phyloP scores from a whole-genome alignment of 2,329 filamentous ascomycete genomes.

The Beauveria scarabaeidicola region DNA sequence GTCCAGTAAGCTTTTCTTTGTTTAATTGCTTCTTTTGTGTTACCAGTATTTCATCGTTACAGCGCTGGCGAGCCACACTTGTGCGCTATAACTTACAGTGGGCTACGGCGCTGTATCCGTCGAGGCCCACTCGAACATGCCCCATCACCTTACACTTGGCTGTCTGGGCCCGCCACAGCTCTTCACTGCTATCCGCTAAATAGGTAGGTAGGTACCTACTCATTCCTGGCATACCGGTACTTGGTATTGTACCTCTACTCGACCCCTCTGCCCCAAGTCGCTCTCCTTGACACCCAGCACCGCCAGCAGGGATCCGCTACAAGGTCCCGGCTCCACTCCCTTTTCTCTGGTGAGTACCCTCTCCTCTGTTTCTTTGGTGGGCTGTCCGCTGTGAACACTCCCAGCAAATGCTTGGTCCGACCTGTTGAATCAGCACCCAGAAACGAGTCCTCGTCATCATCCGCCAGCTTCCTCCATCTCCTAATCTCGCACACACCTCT shows the following conservation, averaged over 20 bases:
- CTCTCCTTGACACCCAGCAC: background rate
- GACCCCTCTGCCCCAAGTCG: background rate
- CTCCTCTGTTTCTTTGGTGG: background rate
- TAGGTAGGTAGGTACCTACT: too few species aligned
- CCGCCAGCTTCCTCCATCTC: conserved; percentile 10
- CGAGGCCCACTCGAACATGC: background rate
- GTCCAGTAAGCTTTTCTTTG: background rate
- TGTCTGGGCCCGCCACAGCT: background rate
- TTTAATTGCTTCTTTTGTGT: background rate
- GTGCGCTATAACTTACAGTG: background rate
- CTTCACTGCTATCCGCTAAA: background rate
- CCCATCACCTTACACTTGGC: background rate
- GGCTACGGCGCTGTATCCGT: background rate
- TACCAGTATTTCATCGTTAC: background rate
- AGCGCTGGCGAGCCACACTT: background rate
- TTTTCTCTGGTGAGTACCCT: conserved; percentile 1
- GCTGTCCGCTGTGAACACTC: conserved; percentile 6
- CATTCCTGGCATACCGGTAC: background rate
- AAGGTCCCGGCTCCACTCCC: conserved; percentile 4
- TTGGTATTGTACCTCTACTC: background rate
- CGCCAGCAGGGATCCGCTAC: conserved; percentile 2
- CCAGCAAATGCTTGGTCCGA: conserved; percentile 7
- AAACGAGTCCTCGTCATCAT: conserved; percentile 2
- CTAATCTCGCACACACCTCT: background rate
- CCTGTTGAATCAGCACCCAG: conserved; percentile 10